Conservation (phyloP, 148 eudicot species). For the Rhododendron simsii region DNA sequence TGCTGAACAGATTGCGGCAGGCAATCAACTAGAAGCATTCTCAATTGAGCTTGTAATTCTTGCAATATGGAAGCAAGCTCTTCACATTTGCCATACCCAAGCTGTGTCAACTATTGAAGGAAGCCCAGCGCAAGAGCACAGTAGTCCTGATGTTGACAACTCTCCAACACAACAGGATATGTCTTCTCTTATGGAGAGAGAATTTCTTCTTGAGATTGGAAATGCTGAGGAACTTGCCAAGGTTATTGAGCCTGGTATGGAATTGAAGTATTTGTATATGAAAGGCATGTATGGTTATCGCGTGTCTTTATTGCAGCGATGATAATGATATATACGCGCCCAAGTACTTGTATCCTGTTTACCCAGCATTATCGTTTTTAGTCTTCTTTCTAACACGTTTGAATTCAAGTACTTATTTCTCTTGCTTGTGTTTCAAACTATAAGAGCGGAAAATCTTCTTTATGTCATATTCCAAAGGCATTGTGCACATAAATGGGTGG, state of each 20-base stretch:
- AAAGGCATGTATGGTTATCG: not conserved
- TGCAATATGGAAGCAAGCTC: constrained; percentile 85
- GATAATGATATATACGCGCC: not conserved
- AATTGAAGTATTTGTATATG: constrained; percentile 5
- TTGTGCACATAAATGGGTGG: not conserved
- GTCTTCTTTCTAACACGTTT: not conserved
- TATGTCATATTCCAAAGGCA: not conserved
- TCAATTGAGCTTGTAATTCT: constrained; percentile 78
- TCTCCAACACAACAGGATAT: constrained; percentile 43
- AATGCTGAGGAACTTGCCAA: constrained; percentile 76
- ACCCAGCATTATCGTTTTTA: not conserved
- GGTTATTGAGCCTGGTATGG: constrained; percentile 67
- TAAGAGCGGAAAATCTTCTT: not conserved
- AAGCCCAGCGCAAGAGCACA: constrained; percentile 46
- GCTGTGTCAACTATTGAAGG: constrained; percentile 65
- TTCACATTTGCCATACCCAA: constrained; percentile 67
- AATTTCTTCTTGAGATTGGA: constrained; percentile 71
- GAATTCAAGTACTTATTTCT: not conserved
- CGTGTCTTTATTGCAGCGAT: not conserved
- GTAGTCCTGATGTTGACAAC: constrained; percentile 34
- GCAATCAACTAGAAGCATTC: constrained; percentile 69
- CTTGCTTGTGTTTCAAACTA: not conserved
- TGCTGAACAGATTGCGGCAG: constrained; percentile 41
- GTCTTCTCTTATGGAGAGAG: constrained; percentile 55
- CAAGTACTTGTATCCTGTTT: not conserved